phyloP scores from a whole-genome alignment of 73 alveolate genomes.

The Paramecium primaurelia region DNA sequence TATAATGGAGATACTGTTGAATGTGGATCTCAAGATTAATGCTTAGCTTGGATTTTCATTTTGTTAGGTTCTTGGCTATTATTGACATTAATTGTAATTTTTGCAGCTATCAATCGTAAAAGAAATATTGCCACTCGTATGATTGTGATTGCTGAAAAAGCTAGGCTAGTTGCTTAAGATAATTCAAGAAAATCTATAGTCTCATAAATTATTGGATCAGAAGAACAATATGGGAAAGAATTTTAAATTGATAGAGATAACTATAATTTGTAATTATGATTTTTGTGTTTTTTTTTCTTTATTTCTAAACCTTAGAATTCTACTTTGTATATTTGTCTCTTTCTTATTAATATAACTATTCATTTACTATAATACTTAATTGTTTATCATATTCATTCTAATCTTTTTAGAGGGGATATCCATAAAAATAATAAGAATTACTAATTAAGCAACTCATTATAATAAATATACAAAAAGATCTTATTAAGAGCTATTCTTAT shows the following conservation, averaged over 20 bases:
- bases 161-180: not conserved
- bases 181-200: not conserved
- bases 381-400: no score
- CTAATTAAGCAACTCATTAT: no score
- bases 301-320: not conserved
- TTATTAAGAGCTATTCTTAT: no score
- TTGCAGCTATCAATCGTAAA: constrained; percentile 2
- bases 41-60: not conserved
- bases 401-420: no score
- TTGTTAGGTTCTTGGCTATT: not conserved
- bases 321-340: not conserved
- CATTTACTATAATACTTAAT: no score
- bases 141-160: not conserved
- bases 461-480: no score
- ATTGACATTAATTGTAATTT: not conserved
- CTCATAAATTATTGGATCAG: not conserved
- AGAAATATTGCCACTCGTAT: not conserved
- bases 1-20: not conserved
- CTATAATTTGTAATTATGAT: not conserved
- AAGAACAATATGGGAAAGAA: not conserved
- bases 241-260: not conserved
- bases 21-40: not conserved
- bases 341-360: no score
- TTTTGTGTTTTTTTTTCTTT: not conserved
- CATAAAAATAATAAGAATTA: no score